Base-by-base conservation (phyloP, 495 filamentous ascomycete genomes). In the Platismatia glauca region DNA sequence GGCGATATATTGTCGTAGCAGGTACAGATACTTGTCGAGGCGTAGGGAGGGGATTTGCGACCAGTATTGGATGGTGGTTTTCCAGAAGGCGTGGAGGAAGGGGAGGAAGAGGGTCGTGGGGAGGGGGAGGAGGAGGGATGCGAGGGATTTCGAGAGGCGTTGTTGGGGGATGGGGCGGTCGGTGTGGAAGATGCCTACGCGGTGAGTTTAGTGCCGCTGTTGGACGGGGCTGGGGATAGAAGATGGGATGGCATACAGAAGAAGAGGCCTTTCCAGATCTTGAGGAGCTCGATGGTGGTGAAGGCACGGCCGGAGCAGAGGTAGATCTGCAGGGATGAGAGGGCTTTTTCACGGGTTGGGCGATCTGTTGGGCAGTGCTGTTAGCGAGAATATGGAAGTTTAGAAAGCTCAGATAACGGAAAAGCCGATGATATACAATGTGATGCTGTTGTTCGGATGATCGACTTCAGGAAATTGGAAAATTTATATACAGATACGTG, bases 191-290 rank as follows among this genome's bases (percentile, higher is more conserved):
- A 96, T 84, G 75, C 82, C 83, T 86, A 48, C 59, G 35, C 33
- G 8, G 50, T 39, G 13, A 18, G 29, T 31, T 33, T 57, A 55
- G 29, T 34, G 29, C 12, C 22, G n/a, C n/a, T n/a, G n/a, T 18
- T 56, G 34, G 31, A 46, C 29, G 43, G 20, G 39, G 38, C 15
- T 22, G 27, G 16, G n/a, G 57, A 35, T 39, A 37, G 29, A 58
- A 43, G 33, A 37, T 24, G 46, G 44, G 35, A 41, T 13, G 16
- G 70, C 73, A 12, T 75, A 86, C 91, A 94, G 82, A 88, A 97
- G 78, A 95, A 97, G 31, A 98, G 84, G 41, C 93, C 94, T 74
- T 96, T 96, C 91, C 92, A 96, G 64, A 98, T 81, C 76, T 97
- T 96, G 60, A 95, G 79, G 38, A 89, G 78, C 57, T 98, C 93